These are phyloP conservation scores for Yamadazyma takamatsuzukensis DNA, from an alignment of 805 yeast genomes.

Conservation along the genomic window DNA sequence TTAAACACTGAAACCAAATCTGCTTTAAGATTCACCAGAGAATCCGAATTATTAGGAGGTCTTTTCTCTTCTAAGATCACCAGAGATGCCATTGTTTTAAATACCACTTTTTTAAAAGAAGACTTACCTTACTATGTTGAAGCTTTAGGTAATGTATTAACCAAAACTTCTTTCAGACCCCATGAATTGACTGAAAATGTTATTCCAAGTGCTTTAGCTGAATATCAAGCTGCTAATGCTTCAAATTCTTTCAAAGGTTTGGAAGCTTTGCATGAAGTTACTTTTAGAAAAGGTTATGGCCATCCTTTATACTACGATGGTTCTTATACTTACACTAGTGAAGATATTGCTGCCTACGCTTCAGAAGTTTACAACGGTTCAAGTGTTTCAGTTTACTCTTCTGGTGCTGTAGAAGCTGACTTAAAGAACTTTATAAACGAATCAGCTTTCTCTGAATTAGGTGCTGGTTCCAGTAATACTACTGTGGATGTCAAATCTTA, in stretches of 20 bases:
- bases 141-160: conserved; percentile 70
- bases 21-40: conserved; percentile 90
- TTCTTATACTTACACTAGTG: conserved; percentile 49
- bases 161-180: conserved; percentile 70
- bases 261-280: conserved; percentile 73
- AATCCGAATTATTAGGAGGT: conserved; percentile 92
- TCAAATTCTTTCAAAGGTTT: conserved; percentile 58
- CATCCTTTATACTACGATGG: conserved; percentile 76
- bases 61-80: conserved; percentile 61
- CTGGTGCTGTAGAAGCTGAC: conserved; percentile 72
- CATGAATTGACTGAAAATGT: conserved; percentile 84
- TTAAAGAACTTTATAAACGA: conserved; percentile 64
- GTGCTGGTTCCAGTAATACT: conserved; percentile 52
- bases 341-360: conserved; percentile 67
- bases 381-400: conserved; percentile 67
- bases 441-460: conserved; percentile 60
- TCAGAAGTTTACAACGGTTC: conserved; percentile 62
- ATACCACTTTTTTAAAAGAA: conserved; percentile 79
- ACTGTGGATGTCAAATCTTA: conserved; percentile 39
- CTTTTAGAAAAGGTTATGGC: conserved; percentile 88
- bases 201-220: conserved; percentile 70
- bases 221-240: conserved; percentile 49
- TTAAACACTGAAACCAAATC: conserved; percentile 79
- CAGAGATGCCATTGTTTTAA: conserved; percentile 80
- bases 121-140: conserved; percentile 90